Base-by-base conservation (phyloP, 176 grass and related monocot species). In the Oryza punctata region DNA sequence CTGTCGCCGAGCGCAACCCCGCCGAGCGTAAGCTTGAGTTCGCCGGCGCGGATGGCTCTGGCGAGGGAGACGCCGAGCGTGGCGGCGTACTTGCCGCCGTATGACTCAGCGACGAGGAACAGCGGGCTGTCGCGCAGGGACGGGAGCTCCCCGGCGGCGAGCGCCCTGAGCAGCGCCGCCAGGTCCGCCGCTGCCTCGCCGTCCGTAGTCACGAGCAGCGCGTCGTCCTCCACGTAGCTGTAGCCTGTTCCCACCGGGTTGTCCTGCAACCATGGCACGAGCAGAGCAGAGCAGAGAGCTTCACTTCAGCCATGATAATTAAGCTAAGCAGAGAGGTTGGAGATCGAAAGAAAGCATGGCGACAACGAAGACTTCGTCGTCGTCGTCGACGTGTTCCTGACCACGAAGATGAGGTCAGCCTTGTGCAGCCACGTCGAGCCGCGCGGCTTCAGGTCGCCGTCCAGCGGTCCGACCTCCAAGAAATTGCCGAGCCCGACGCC, bases 391-490 rank as follows among this genome's bases (percentile, higher is more conserved):
- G n/a, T 18, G 23, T 45, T 18, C 30, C 73, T 73, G 18, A 97
- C 92, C 90, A 97, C 90, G 46, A 97, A 94, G 76, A 97, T 93
- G 80, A 97, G 86, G 85, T 94, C 92, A 65, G 83, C 91, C 77
- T 85, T 89, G 1, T 92, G 90, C 12, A 97, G 90, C 94, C 92
- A 97, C 23, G 94, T 97, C 76, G 92, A 92, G 30, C 73, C 85
- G 54, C 90, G 88, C 15, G 85, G 92, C 63, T 91, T 89, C 25
- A 97, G 73, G 75, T 78, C 41, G 7, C 60, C 63, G 80, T 92
- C 88, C 43, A 97, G 78, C 6, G 92, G 94, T 12, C 92, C 94
- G 18, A 97, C 47, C 87, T 97, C 94, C 40, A 87, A 28, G 78
- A 97, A 97, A 63, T 97, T 94, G 63, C 94, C 94, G 60, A 92